Percentiles rank a stretch among this genome's conserved stretches.
Conservation (phyloP, 495 filamentous ascomycete genomes). For the Aspergillus indologenus region DNA sequence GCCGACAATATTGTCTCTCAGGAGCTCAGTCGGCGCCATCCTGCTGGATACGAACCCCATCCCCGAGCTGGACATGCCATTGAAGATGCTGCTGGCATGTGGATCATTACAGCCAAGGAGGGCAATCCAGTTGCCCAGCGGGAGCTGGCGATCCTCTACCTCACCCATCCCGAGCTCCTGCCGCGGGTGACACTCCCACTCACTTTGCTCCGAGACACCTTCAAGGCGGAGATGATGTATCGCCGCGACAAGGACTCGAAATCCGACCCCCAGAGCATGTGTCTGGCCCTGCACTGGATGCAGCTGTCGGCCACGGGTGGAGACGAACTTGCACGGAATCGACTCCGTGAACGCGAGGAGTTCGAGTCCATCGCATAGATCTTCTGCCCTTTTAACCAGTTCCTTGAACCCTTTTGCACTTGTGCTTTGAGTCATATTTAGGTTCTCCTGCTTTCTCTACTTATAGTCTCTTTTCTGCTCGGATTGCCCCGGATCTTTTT, state of each 20-base stretch:
- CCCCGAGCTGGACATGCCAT: conserved; percentile 51
- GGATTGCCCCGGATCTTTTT: conserved; percentile 12
- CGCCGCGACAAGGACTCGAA: conserved; percentile 50
- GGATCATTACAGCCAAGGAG: conserved; percentile 92
- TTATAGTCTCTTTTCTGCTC: too few species aligned
- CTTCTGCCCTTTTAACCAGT: conserved; percentile 4
- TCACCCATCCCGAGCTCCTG: conserved; percentile 87
- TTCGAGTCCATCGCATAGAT: conserved; percentile 50
- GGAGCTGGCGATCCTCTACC: conserved; percentile 90
- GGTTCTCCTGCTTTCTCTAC: background rate
- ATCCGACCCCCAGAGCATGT: conserved; percentile 87
- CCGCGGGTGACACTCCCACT: conserved; percentile 81
- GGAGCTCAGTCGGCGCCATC: conserved; percentile 42
- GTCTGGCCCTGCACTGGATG: conserved; percentile 98
- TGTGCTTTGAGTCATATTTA: conserved; percentile 8
- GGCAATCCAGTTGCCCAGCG: conserved; percentile 89
- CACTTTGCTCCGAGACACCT: conserved; percentile 81
- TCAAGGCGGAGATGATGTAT: conserved; percentile 85
- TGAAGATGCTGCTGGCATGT: conserved; percentile 85
- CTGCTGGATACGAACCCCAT: conserved; percentile 35
- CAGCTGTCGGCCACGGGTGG: conserved; percentile 81
- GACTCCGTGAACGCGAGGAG: conserved; percentile 71
- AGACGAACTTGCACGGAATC: conserved; percentile 81
- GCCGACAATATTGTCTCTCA: conserved; percentile 48
- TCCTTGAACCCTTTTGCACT: conserved; percentile 13